A percentile compares a stretch with the other conserved stretches of the same genome.
Conservation (phyloP, 305 asterid species). For the Solanum chacoense region DNA sequence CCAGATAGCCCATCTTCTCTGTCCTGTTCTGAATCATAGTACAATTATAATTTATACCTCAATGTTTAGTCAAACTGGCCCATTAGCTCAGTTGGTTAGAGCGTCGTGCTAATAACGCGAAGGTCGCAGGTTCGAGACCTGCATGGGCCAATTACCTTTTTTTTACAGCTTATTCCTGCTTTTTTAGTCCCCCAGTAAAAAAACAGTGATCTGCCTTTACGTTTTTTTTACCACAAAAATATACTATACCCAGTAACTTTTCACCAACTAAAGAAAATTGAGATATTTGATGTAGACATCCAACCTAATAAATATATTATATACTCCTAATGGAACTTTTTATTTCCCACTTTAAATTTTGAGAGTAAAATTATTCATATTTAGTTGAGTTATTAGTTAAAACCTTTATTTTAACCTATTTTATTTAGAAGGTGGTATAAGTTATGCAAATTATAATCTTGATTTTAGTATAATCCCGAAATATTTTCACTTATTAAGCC, state of each 20-base stretch:
- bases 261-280: neutral
- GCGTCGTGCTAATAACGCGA: constrained; percentile 54
- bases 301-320: neutral
- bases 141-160: neutral
- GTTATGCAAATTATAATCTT: neutral
- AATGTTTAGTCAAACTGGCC: neutral
- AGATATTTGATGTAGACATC: neutral
- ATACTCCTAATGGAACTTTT: neutral
- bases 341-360: neutral
- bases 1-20: neutral
- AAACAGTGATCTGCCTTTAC: neutral
- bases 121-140: constrained; percentile 41
- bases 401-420: neutral
- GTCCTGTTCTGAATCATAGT: neutral
- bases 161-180: neutral
- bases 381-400: neutral
- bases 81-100: constrained; percentile 49
- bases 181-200: neutral
- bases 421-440: neutral
- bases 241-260: neutral
- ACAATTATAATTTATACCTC: accelerated
- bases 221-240: neutral
- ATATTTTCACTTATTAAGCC: neutral
- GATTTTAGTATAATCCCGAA: neutral
- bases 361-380: neutral